Evolutionary conservation across 345 rosid genomes (phyloP), one percentile per base, ranked within the genome.

Genomic region (Aurinia saxatilis): DNA sequence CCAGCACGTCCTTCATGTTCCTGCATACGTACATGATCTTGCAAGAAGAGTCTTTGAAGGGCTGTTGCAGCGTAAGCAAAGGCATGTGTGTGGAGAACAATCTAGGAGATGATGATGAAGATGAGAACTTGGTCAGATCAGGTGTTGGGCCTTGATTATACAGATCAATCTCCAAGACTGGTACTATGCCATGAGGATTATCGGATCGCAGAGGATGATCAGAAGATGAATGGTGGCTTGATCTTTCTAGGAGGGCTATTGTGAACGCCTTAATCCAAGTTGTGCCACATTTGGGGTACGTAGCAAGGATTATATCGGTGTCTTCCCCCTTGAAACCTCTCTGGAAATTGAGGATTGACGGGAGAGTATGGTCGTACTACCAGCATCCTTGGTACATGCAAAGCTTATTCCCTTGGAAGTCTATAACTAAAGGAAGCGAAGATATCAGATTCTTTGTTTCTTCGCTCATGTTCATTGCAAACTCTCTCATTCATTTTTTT

Each of bases 211-310:
- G 57, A 45, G 82, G 87, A 38, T 38, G 60, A 10, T 15, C 6
- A 19, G 10, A 4, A 3, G 47, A 41, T 10, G 23, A 8, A 44
- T 7, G 30, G 21, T 45, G 14, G 12, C 4, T 29, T 7, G 45
- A 31, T 14, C 64, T 9, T 5, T 29, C 56, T 0, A 31, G 17
- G 13, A 53, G 13, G 5, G 65, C 16, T 19, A 49, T 34, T 10
- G 38, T 13, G 4, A 71, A 65, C 10, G 75, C 53, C 25, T 56
- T 63, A 4, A 71, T 34, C 65, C 75, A 65, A 19, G 66, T 23
- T 23, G 83, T 75, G 47, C 86, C 86, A 9, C 78, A 67, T 34
- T 82, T 79, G 5, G 86, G 86, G 47, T 54, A 57, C 21, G 82
- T 64, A 21, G 69, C 72, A 5, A 82, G 64, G 51, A 77, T 52